phyloP scores from a whole-genome alignment of 2,329 filamentous ascomycete species.

The Dactylonectria macrodidyma region DNA sequence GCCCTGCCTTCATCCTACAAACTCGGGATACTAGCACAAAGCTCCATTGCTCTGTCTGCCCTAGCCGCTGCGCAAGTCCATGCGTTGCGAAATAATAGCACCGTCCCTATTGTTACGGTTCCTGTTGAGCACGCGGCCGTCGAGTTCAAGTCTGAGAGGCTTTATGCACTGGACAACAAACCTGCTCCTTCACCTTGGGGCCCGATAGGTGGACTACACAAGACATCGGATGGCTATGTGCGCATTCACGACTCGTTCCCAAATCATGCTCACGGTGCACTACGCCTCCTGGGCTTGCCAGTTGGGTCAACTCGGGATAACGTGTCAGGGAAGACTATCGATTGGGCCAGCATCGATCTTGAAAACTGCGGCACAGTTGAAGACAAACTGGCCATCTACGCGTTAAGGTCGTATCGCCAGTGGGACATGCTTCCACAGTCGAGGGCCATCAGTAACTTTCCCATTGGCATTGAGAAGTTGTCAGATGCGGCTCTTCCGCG shows the following conservation, averaged over 20 bases:
- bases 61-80: conserved; percentile 64
- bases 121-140: conserved; percentile 61
- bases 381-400: conserved; percentile 54
- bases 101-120: conserved; percentile 58
- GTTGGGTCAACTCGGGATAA: conserved; percentile 52
- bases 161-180: conserved; percentile 61
- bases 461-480: conserved; percentile 60
- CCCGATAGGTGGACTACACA: conserved; percentile 66
- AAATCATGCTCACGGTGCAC: conserved; percentile 62
- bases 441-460: conserved; percentile 58
- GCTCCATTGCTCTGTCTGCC: conserved; percentile 65
- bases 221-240: conserved; percentile 65
- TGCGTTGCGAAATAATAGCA: conserved; percentile 47
- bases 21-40: conserved; percentile 66
- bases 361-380: conserved; percentile 51
- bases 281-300: conserved; percentile 59
- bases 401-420: conserved; percentile 63
- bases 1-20: conserved; percentile 67
- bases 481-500: background rate
- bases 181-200: conserved; percentile 54
- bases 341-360: conserved; percentile 63
- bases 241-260: conserved; percentile 69
- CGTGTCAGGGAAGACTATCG: conserved; percentile 47
- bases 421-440: conserved; percentile 68
- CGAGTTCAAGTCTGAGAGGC: conserved; percentile 68